Evolutionary conservation across 1,139 yeast species (phyloP).

Genomic region (Lodderomyces metapsilosis): DNA sequence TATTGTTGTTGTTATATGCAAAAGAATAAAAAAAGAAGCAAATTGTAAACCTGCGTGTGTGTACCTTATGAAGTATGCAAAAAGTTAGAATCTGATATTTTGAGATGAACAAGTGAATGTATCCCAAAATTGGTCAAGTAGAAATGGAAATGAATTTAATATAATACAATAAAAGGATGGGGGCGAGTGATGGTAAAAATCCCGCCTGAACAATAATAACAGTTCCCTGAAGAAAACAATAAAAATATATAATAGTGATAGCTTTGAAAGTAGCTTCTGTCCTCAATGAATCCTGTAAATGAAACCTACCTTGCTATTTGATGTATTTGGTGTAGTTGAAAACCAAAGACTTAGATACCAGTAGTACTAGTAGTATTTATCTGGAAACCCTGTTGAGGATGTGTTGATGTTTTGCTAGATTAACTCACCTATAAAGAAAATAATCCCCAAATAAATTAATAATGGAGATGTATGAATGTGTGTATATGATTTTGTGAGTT

Average conservation of each 20-base stretch:
- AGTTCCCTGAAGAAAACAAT: neutral
- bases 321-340: too few species aligned
- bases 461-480: neutral
- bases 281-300: too few species aligned
- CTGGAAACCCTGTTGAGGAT: too few species aligned
- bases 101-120: slow-evolving; percentile 46
- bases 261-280: too few species aligned
- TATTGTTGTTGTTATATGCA: neutral
- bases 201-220: neutral
- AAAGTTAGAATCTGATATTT: slow-evolving; percentile 5
- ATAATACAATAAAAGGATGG: neutral
- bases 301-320: too few species aligned
- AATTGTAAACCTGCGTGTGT: neutral
- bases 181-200: neutral
- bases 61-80: neutral
- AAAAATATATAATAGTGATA: too few species aligned
- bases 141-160: slow-evolving; percentile 3
- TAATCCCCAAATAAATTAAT: neutral
- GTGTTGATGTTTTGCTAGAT: too few species aligned
- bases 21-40: neutral
- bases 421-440: neutral
- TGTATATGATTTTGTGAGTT: neutral
- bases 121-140: slow-evolving; percentile 25
- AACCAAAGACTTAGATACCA: too few species aligned
- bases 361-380: too few species aligned